These are phyloP conservation scores for Phytophthora uliginosa DNA, from an alignment of 352 stramenopile species.

Conservation along the genomic window DNA sequence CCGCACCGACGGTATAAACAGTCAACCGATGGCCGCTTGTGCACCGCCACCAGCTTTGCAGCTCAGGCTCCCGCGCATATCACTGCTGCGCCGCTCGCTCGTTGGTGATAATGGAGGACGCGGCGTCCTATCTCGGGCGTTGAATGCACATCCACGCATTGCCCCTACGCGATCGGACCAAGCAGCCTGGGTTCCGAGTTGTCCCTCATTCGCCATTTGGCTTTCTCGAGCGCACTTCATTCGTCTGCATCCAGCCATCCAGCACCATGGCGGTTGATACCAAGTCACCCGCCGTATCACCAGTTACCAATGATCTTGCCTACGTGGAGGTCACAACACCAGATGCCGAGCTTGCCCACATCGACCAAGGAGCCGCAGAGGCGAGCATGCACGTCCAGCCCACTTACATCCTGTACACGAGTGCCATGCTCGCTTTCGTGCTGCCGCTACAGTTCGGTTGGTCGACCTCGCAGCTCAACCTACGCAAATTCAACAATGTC, in stretches of 20 bases:
- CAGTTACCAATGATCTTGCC: constrained; percentile 8
- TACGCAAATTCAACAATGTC: constrained; percentile 54
- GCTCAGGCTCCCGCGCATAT: constrained; percentile 17
- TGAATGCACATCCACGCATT: constrained; percentile 27
- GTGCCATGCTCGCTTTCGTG: constrained; percentile 44
- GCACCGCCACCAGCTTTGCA: constrained; percentile 7
- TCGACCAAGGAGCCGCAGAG: constrained; percentile 4
- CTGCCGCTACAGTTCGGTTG: constrained; percentile 54
- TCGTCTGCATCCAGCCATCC: not conserved
- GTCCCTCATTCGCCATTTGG: constrained; percentile 21
- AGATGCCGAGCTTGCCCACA: constrained; percentile 11
- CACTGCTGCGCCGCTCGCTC: constrained; percentile 14
- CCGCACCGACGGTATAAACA: constrained; percentile 23
- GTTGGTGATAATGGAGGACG: constrained; percentile 8
- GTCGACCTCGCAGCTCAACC: constrained; percentile 56
- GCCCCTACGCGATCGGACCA: constrained; percentile 12
- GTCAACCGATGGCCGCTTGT: constrained; percentile 5
- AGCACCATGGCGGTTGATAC: constrained; percentile 8
- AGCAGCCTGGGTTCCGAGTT: constrained; percentile 2
- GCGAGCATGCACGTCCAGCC: constrained; percentile 20
- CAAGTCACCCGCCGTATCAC: constrained; percentile 9
- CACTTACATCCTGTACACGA: constrained; percentile 50
- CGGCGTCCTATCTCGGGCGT: constrained; percentile 12
- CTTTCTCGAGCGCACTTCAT: constrained; percentile 7
- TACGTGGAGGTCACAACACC: constrained; percentile 23